Evolutionary conservation across 1,284 basidiomycete species (phyloP).

Genomic region (Wolfiporia cocos): DNA sequence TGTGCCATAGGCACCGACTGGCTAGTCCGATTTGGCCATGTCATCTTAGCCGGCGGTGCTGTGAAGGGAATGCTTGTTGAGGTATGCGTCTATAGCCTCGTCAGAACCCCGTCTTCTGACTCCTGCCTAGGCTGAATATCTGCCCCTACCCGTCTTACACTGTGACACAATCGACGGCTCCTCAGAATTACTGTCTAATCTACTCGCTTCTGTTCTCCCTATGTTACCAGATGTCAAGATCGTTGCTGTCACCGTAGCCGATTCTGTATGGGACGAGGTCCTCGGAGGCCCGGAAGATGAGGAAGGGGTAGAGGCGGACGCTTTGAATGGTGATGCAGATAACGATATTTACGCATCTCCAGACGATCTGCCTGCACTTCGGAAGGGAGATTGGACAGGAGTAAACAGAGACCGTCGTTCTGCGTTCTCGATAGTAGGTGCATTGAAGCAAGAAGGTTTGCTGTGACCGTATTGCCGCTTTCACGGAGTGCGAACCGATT

Average conservation of each 20-base stretch:
- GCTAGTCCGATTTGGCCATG: conserved; percentile 74
- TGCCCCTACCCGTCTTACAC: conserved; percentile 61
- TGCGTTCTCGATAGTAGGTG: conserved; percentile 71
- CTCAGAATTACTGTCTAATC: conserved; percentile 64
- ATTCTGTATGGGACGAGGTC: conserved; percentile 72
- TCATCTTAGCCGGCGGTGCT: conserved; percentile 62
- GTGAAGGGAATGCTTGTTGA: conserved; percentile 76
- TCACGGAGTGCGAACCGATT: too few relatives aligned
- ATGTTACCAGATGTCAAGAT: conserved; percentile 63
- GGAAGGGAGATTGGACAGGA: conserved; percentile 65
- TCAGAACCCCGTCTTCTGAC: neutral
- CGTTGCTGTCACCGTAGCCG: conserved; percentile 67
- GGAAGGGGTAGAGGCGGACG: conserved; percentile 26
- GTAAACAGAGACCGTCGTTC: conserved; percentile 70
- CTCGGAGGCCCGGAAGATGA: conserved; percentile 69
- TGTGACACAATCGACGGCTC: conserved; percentile 55
- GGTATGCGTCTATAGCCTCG: conserved; percentile 39
- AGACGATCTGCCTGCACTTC: conserved; percentile 39
- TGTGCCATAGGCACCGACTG: conserved; percentile 74
- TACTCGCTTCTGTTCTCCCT: conserved; percentile 67
- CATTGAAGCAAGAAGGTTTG: conserved; percentile 63
- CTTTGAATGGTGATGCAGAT: conserved; percentile 19
- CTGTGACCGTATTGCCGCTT: conserved; percentile 32
- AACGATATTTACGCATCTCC: conserved; percentile 51
- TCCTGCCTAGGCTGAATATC: conserved; percentile 62